These are phyloP conservation scores for Didymellaceae sp. DNA, from an alignment of 2,329 filamentous ascomycete genomes.

Conservation along the genomic window DNA sequence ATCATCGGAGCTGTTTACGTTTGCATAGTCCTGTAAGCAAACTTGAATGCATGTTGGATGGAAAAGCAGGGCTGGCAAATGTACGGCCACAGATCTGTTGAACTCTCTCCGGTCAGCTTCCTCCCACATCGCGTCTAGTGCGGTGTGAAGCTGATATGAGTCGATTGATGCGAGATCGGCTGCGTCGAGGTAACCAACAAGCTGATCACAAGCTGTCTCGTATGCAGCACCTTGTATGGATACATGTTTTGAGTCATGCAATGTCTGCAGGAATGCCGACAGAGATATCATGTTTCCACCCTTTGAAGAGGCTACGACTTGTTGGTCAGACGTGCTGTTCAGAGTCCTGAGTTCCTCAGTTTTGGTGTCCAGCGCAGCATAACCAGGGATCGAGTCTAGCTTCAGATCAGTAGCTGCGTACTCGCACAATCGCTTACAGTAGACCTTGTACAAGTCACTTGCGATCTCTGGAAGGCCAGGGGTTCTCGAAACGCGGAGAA, in stretches of 20 bases:
- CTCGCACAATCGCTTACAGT: constrained; percentile 37
- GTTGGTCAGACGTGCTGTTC: background rate
- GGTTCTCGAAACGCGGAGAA: constrained; percentile 46
- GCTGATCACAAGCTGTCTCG: constrained; percentile 31
- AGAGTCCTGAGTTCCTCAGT: constrained; percentile 14
- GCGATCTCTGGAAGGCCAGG: constrained; percentile 53
- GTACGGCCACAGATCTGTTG: constrained; percentile 48
- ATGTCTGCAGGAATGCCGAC: constrained; percentile 28
- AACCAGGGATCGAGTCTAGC: constrained; percentile 24
- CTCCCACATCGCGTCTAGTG: constrained; percentile 52
- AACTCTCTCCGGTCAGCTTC: constrained; percentile 58
- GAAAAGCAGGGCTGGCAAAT: constrained; percentile 48
- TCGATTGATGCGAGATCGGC: constrained; percentile 8
- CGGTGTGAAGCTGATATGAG: constrained; percentile 25
- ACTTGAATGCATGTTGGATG: constrained; percentile 39
- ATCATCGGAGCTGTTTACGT: background rate
- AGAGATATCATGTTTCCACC: constrained; percentile 18
- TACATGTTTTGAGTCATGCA: constrained; percentile 37
- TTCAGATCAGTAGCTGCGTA: constrained; percentile 13
- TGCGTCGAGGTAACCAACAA: constrained; percentile 32
- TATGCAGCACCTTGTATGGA: constrained; percentile 42
- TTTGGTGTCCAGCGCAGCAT: constrained; percentile 21
- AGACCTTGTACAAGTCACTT: constrained; percentile 46
- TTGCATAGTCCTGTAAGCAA: constrained; percentile 24
- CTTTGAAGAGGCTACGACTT: background rate